phyloP scores from a whole-genome alignment of 768 basidiomycete genomes.

The Solioccasus polychromus region DNA sequence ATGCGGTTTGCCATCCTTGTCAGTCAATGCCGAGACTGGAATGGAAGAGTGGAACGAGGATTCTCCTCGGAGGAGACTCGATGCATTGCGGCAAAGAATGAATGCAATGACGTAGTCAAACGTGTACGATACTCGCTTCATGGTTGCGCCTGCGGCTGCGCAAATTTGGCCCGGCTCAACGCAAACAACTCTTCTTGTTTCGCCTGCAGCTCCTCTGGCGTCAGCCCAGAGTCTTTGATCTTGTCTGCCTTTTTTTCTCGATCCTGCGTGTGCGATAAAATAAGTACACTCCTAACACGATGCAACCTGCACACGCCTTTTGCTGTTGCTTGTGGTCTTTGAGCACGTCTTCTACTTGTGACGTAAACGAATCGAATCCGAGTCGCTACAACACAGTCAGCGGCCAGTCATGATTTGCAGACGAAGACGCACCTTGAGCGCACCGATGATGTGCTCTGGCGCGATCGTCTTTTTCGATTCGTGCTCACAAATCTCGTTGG shows the following conservation, averaged over 20 bases:
- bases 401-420: not conserved
- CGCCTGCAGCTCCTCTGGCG: conserved; percentile 83
- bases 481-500: conserved; percentile 97
- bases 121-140: conserved; percentile 23
- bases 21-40: conserved; percentile 22
- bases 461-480: conserved; percentile 99
- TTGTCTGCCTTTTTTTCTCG: conserved; percentile 92
- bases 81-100: conserved; percentile 45
- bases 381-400: conserved; percentile 56
- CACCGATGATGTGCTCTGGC: conserved; percentile 92
- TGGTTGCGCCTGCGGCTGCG: conserved; percentile 50
- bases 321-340: conserved; percentile 96
- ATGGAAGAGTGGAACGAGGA: conserved; percentile 70
- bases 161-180: conserved; percentile 79
- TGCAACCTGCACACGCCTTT: conserved; percentile 58
- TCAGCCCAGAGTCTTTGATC: conserved; percentile 82
- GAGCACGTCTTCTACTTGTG: conserved; percentile 88
- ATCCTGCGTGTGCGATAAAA: conserved; percentile 47
- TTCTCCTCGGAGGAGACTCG: conserved; percentile 54
- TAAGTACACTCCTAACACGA: conserved; percentile 3
- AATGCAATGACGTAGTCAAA: conserved; percentile 31
- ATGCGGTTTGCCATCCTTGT: conserved; percentile 62
- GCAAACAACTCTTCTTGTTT: conserved; percentile 93
- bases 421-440: conserved; percentile 66
- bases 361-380: conserved; percentile 88